These are phyloP conservation scores for Pleurotus ostreatus DNA, from an alignment of 768 basidiomycete species.

Conservation along the genomic window DNA sequence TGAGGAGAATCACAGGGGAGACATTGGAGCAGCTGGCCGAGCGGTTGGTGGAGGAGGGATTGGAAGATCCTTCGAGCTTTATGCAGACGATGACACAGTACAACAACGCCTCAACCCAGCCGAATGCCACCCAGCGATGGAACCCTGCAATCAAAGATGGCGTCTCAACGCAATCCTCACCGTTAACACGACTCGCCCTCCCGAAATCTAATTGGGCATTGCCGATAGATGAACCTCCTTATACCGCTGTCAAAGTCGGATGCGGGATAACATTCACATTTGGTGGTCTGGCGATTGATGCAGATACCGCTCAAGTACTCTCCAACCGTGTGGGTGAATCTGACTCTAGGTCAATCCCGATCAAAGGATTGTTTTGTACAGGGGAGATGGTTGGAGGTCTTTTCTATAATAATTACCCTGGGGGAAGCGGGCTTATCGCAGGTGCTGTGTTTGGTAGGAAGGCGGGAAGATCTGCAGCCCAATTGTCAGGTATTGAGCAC, in stretches of 20 bases:
- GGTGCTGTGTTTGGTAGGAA: constrained; percentile 64
- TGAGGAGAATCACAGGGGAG: constrained; percentile 47
- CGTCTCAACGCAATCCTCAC: constrained; percentile 44
- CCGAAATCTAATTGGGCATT: constrained; percentile 73
- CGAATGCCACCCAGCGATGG: constrained; percentile 42
- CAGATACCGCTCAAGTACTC: constrained; percentile 47
- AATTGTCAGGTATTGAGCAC: too few species aligned
- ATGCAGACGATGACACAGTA: constrained; percentile 43
- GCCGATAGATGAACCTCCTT: constrained; percentile 45
- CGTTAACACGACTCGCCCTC: constrained; percentile 25
- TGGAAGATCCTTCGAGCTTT: constrained; percentile 38
- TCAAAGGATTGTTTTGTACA: constrained; percentile 57
- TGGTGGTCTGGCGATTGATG: constrained; percentile 61
- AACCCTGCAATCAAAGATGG: constrained; percentile 65
- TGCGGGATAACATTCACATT: constrained; percentile 76
- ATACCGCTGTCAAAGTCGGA: constrained; percentile 62
- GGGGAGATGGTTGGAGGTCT: constrained; percentile 69
- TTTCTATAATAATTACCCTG: constrained; percentile 66
- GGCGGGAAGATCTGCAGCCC: constrained; percentile 31
- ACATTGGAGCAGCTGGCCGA: constrained; percentile 47
- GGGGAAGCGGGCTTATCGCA: constrained; percentile 62
- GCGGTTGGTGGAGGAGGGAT: constrained; percentile 38
- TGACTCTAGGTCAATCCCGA: constrained; percentile 31
- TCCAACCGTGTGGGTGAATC: constrained; percentile 12
- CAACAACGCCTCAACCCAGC: constrained; percentile 43